Base-by-base conservation (phyloP, 768 basidiomycete genomes). In the Cyclocybe aegerita region DNA sequence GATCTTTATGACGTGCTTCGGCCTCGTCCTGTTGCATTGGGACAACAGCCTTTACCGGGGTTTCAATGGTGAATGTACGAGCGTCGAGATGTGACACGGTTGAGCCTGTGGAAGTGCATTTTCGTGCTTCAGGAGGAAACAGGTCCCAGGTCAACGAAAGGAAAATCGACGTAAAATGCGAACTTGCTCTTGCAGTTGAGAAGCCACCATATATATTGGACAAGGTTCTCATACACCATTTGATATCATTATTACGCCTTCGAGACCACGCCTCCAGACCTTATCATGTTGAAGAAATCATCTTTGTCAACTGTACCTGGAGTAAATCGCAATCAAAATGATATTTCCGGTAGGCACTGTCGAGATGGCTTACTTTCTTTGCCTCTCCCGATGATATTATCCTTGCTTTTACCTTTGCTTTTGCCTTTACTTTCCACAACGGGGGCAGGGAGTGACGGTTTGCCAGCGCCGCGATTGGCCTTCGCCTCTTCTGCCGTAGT, bases 241-340 rank as follows among this genome's bases (percentile, higher is more conserved):
- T 53, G 49, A 48, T 55, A 47, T 39, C 41, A 60, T 57, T 46
- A 49, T 68, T 71, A 89, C 44, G 71, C 70, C 64, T 82, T 91
- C 14, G 90, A 87, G 36, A 93, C 90, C 35, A 90, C 70, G 4
- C 86, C 85, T 39, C 90, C 90, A 37, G 88, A 84, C 49, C 86
- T 79, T 59, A 93, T 90, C 77, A 90, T 84, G 57, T 90, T 81
- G 62, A 93, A 82, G 67, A 93, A 93, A 48, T 82, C 79, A 53
- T 89, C 85, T 68, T 85, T 80, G 50, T 81, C 84, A 14, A 89
- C 76, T 3, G 70, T 63, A 50, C 72, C 87, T 86, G 59, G 32
- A 37, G 44, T 43, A 38, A 55, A 23, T 32, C 46, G 48, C 8
- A 56, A 50, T 23, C 35, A 46, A 36, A 56, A 52, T 23, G 23